phyloP scores from a whole-genome alignment of 345 rosid species.

The Mercurialis annua region DNA sequence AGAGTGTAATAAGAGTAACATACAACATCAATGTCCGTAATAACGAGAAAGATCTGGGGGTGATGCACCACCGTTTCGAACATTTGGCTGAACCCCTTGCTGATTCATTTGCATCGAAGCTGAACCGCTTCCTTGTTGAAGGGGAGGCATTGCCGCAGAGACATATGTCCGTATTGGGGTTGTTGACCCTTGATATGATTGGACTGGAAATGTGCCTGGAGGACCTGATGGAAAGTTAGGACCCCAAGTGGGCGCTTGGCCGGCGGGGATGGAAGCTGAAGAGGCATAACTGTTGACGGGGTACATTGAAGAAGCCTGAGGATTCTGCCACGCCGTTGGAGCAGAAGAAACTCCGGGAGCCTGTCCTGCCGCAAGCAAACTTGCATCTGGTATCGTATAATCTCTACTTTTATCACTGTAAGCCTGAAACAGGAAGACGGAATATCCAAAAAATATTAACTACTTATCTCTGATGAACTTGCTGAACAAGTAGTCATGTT shows the following conservation, averaged over 20 bases:
- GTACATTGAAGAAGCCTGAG: slow-evolving; percentile 44
- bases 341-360: slow-evolving; percentile 45
- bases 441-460: slow-evolving; percentile 9
- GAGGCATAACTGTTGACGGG: slow-evolving; percentile 39
- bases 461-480: neutral
- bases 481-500: neutral
- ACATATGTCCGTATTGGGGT: slow-evolving; percentile 32
- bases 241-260: slow-evolving; percentile 45
- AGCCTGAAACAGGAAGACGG: slow-evolving; percentile 41
- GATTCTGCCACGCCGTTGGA: slow-evolving; percentile 62
- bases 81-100: slow-evolving; percentile 33
- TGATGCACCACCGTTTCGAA: slow-evolving; percentile 32
- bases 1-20: neutral
- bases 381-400: slow-evolving; percentile 68
- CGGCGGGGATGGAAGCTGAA: slow-evolving; percentile 35
- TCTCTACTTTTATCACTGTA: slow-evolving; percentile 96
- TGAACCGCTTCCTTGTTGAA: slow-evolving; percentile 27
- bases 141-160: slow-evolving; percentile 29
- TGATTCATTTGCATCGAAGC: slow-evolving; percentile 30
- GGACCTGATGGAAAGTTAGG: slow-evolving; percentile 28
- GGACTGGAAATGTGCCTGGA: slow-evolving; percentile 34
- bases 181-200: slow-evolving; percentile 27
- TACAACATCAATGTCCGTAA: slow-evolving; percentile 34
- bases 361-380: slow-evolving; percentile 44
- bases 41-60: slow-evolving; percentile 40